These are phyloP conservation scores for Rhodotorula sp. DNA, from an alignment of 1,284 basidiomycete genomes.

Conservation along the genomic window DNA sequence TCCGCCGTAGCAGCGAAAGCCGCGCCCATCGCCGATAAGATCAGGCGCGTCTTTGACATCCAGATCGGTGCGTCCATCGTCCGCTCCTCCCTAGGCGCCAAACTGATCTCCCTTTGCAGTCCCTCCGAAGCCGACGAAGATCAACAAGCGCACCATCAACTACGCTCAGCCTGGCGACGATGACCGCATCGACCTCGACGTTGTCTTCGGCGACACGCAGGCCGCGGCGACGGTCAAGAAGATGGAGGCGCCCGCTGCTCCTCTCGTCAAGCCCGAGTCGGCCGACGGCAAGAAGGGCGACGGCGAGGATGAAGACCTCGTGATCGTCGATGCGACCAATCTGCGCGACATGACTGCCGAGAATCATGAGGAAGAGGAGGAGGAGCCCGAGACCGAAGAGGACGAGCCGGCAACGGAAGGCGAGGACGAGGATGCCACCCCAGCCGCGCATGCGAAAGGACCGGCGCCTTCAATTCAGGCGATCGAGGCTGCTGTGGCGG, in stretches of 20 bases:
- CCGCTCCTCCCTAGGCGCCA: background rate
- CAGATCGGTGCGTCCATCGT: constrained; percentile 49
- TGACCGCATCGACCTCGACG: background rate
- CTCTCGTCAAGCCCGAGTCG: too few species aligned
- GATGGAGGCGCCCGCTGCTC: background rate
- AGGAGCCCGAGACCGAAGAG: constrained; percentile 17
- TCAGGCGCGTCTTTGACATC: constrained; percentile 67
- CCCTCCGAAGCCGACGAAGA: constrained; percentile 33
- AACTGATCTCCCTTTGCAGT: constrained; percentile 3
- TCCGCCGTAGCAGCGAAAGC: constrained; percentile 63
- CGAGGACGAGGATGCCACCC: background rate
- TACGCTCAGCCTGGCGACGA: constrained; percentile 11
- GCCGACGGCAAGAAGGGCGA: background rate
- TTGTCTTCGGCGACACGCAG: background rate
- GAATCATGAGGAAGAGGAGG: constrained; percentile 15
- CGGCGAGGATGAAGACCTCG: background rate
- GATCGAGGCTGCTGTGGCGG: background rate
- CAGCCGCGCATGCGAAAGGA: background rate
- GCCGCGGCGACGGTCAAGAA: background rate
- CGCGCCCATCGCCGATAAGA: constrained; percentile 59
- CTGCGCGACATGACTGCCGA: background rate
- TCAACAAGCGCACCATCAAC: constrained; percentile 15
- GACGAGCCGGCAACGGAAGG: constrained; percentile 16
- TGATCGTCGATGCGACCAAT: background rate
- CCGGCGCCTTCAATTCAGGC: background rate